A percentile compares a stretch with the other conserved stretches of the same genome.
These are phyloP conservation scores for Aspergillus pseudotamarii DNA, from an alignment of 2,329 filamentous ascomycete genomes.

Conservation along the genomic window DNA sequence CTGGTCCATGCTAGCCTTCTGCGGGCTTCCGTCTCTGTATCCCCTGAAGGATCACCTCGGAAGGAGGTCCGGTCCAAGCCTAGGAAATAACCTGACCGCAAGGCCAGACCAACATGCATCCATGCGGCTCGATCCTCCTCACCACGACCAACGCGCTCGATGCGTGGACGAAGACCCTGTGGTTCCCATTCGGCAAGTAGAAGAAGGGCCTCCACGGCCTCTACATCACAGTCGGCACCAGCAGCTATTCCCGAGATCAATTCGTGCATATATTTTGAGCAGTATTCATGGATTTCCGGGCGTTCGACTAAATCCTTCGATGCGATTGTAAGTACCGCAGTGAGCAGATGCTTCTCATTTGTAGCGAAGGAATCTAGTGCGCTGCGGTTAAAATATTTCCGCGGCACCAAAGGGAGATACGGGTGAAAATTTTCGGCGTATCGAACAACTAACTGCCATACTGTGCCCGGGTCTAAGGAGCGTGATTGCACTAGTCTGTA, in stretches of 20 bases:
- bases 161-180: conserved; percentile 62
- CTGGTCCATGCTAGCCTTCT: conserved; percentile 70
- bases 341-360: conserved; percentile 68
- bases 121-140: conserved; percentile 75
- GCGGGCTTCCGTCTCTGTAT: conserved; percentile 62
- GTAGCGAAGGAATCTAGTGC: conserved; percentile 59
- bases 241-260: conserved; percentile 69
- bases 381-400: conserved; percentile 58
- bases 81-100: conserved; percentile 71
- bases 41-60: conserved; percentile 61
- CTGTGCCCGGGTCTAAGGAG: conserved; percentile 52
- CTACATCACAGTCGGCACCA: conserved; percentile 67
- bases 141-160: conserved; percentile 67
- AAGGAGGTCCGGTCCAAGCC: conserved; percentile 71
- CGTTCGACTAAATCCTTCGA: conserved; percentile 71
- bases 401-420: conserved; percentile 69
- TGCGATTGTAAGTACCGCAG: conserved; percentile 70
- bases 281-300: conserved; percentile 65
- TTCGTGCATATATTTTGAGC: conserved; percentile 70
- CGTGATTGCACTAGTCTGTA: conserved; percentile 49
- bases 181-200: conserved; percentile 75
- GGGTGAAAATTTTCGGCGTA: conserved; percentile 69
- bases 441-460: conserved; percentile 58
- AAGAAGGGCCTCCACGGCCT: conserved; percentile 70
- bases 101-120: conserved; percentile 74